Percentiles rank a stretch among this genome's conserved stretches.
These are phyloP conservation scores for Reticulascus tulasneorum DNA, from an alignment of 2,329 filamentous ascomycete genomes.

Conservation along the genomic window DNA sequence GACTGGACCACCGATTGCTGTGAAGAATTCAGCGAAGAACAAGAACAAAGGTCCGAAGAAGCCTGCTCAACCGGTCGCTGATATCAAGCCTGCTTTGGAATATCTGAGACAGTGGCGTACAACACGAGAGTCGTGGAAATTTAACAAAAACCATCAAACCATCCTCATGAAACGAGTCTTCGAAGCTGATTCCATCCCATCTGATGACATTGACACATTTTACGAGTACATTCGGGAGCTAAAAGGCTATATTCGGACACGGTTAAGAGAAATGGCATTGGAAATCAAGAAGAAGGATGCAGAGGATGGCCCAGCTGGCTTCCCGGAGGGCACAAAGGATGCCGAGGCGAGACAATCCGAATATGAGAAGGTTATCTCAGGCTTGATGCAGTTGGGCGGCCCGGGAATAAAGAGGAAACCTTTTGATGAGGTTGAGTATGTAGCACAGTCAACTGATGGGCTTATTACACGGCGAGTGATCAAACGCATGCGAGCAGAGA, in stretches of 20 bases:
- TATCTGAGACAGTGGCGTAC: slow-evolving; percentile 76
- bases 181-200: slow-evolving; percentile 66
- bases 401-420: slow-evolving; percentile 42
- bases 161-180: slow-evolving; percentile 81
- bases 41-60: slow-evolving; percentile 27
- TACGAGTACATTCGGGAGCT: slow-evolving; percentile 76
- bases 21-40: slow-evolving; percentile 27
- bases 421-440: slow-evolving; percentile 50
- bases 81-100: slow-evolving; percentile 62
- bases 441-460: slow-evolving; percentile 44
- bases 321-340: slow-evolving; percentile 45
- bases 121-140: slow-evolving; percentile 76
- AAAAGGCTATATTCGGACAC: slow-evolving; percentile 67
- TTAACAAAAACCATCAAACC: slow-evolving; percentile 90
- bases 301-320: slow-evolving; percentile 40
- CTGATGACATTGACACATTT: slow-evolving; percentile 64
- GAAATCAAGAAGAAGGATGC: slow-evolving; percentile 55
- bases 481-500: slow-evolving; percentile 61
- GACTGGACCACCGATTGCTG: slow-evolving; percentile 10
- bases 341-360: slow-evolving; percentile 48
- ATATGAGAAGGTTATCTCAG: slow-evolving; percentile 53
- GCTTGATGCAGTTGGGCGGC: slow-evolving; percentile 36
- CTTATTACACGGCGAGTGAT: slow-evolving; percentile 52
- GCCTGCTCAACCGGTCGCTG: slow-evolving; percentile 29
- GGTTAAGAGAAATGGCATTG: slow-evolving; percentile 63